Percentiles rank a stretch among this genome's conserved stretches.
Conservation (phyloP, 441 rosid genomes). For the Corymbia citriodora region DNA sequence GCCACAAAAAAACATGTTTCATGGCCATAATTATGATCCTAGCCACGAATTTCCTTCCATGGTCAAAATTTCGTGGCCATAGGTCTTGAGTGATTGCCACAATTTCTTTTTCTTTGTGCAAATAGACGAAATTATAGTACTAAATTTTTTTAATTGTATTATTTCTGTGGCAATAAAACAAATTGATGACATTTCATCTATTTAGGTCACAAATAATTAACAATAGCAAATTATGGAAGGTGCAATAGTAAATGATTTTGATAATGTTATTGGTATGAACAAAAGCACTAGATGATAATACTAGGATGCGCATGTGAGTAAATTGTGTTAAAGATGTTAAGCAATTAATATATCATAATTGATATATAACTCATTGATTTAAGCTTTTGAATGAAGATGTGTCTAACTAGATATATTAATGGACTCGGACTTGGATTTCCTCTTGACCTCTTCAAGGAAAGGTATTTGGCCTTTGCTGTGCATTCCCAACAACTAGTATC, state of each 20-base stretch:
- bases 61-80: neutral
- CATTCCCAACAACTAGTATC: too few species aligned
- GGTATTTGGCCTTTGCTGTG: too few species aligned
- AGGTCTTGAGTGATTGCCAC: neutral
- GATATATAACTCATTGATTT: too few species aligned
- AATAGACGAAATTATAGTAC: neutral
- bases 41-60: neutral
- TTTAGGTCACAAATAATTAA: neutral
- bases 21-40: neutral
- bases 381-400: too few species aligned
- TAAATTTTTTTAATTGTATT: neutral
- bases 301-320: too few species aligned
- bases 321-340: too few species aligned
- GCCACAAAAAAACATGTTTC: neutral
- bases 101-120: neutral
- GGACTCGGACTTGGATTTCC: too few species aligned
- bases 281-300: neutral
- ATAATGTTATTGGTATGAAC: neutral
- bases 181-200: neutral
- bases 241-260: neutral
- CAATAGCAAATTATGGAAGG: neutral
- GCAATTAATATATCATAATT: too few species aligned
- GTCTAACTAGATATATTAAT: too few species aligned
- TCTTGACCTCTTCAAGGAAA: too few species aligned
- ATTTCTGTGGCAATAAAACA: neutral